Base-by-base conservation (phyloP, 139 green algal species). In the Desmodesmus armatus region DNA sequence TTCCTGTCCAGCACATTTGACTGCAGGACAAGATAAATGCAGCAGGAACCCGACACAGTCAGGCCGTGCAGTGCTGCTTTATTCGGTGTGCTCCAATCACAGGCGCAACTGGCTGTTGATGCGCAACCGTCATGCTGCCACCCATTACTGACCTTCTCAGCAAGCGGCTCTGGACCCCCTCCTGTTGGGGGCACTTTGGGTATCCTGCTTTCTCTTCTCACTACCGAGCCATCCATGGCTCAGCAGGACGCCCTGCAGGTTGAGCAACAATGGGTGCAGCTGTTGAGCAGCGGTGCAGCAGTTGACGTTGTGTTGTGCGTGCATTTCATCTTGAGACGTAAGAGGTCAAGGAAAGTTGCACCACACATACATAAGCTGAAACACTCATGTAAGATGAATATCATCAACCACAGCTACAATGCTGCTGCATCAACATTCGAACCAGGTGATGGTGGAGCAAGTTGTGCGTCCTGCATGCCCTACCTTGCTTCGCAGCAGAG, bases 1-100 rank as follows among this genome's bases (percentile, higher is more conserved):
- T 90, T 90, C 17, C 70, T 53, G n/a, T 83, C 82, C 29, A 87
- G 43, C 0, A 55, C 67, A 25, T 81, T 81, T 39, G 44, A 70
- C 71, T 87, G 72, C 19, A 55, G 21, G 2, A 23, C 39, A 23
- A 41, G 44, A 9, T 6, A 13, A 49, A 7, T 7, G 23, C 69
- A 9, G 23, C 15, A 80, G 27, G 72, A 25, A 53, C 21, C 62
- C 11, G 9, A 15, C 29, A 72, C 15, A 55, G 13, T 7, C 7
- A 55, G 47, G 47, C 13, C 9, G 47, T 55, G 47, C 47, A 21
- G 9, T 55, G 47, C 47, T 55, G 47, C 47, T 55, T 13, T 55
- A 21, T 7, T 13, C 13, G 47, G 13, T 55, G 47, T 21, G 13
- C 7, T 7, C 7, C 47, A 21, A 55, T 13, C 7, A 55, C 13